A percentile compares a stretch with the other conserved stretches of the same genome.
phyloP scores from a whole-genome alignment of 768 basidiomycete species.

The Sporobolomyces phaffii region DNA sequence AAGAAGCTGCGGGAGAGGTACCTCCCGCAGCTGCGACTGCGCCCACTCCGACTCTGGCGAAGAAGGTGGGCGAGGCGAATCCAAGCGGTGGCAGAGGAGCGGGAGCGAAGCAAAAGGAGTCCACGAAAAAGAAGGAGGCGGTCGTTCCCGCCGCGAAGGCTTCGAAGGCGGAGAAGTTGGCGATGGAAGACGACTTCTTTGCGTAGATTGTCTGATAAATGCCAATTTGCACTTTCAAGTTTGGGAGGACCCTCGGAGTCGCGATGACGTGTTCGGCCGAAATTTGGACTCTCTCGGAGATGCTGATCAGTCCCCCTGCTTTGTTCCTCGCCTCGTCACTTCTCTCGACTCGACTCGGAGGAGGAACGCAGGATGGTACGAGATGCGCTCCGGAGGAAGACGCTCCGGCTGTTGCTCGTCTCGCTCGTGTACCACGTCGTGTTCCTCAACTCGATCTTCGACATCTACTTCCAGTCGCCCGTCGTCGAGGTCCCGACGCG shows the following conservation, averaged over 20 bases:
- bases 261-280: too few species aligned
- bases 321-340: not conserved
- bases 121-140: not conserved
- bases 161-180: slow-evolving; percentile 4
- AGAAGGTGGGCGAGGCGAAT: not conserved
- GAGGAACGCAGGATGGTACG: not conserved
- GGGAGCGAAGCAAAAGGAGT: not conserved
- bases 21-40: not conserved
- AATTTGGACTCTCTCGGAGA: too few species aligned
- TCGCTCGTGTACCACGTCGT: slow-evolving; percentile 69
- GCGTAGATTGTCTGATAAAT: not conserved
- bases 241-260: too few species aligned
- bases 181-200: slow-evolving; percentile 33
- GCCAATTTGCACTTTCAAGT: too few species aligned
- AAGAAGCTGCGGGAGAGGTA: not conserved
- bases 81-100: not conserved
- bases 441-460: slow-evolving; percentile 56
- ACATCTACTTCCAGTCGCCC: slow-evolving; percentile 68
- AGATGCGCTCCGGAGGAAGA: not conserved
- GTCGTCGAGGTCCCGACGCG: slow-evolving; percentile 24
- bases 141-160: too few species aligned
- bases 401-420: slow-evolving; percentile 50
- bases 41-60: not conserved
- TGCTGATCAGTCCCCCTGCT: too few species aligned
- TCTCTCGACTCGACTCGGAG: not conserved